Conservation (phyloP, 495 filamentous ascomycete species). For the Annulohypoxylon stygium region DNA sequence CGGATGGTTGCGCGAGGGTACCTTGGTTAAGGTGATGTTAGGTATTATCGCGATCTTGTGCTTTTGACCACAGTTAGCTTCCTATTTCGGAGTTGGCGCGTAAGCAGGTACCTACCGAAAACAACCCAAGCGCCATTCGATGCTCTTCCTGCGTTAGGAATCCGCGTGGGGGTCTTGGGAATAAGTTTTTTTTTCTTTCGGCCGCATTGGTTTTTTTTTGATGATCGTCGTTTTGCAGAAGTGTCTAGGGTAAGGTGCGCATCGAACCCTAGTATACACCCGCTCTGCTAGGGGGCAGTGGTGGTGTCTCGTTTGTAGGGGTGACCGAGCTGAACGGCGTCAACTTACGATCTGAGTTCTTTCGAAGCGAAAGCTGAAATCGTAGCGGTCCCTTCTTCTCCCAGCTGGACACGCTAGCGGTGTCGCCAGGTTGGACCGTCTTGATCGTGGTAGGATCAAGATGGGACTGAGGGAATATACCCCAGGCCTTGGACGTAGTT, state of each 20-base stretch:
- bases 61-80: slow-evolving; percentile 4
- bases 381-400: slow-evolving; percentile 49
- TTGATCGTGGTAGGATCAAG: slow-evolving; percentile 54
- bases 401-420: slow-evolving; percentile 49
- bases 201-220: slow-evolving; percentile 6
- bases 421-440: slow-evolving; percentile 45
- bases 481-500: slow-evolving; percentile 59
- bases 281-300: slow-evolving; percentile 40
- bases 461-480: slow-evolving; percentile 60
- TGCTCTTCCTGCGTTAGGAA: not conserved
- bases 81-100: slow-evolving; percentile 11
- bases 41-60: slow-evolving; percentile 4
- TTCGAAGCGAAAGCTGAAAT: slow-evolving; percentile 52
- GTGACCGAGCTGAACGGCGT: slow-evolving; percentile 30
- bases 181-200: not conserved
- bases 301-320: slow-evolving; percentile 32
- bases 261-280: slow-evolving; percentile 37
- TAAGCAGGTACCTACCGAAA: not conserved
- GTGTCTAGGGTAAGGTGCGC: not conserved
- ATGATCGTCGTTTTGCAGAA: not conserved
- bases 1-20: not conserved
- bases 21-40: not conserved
- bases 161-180: slow-evolving; percentile 2
- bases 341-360: slow-evolving; percentile 44
- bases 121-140: slow-evolving; percentile 8